phyloP scores from a whole-genome alignment of 179 eudicot species.

The Drosera spatulata region DNA sequence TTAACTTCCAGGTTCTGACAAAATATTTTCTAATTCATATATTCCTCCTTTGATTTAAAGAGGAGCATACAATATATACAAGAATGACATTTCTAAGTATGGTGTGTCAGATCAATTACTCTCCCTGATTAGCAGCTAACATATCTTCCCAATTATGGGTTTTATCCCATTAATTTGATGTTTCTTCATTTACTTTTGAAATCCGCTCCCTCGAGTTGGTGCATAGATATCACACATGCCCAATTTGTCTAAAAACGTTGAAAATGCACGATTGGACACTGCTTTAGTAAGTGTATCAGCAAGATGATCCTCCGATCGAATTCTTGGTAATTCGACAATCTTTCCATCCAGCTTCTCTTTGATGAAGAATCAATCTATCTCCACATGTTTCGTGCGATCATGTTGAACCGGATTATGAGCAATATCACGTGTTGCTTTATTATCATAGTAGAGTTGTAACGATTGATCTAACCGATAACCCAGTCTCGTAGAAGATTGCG shows the following conservation, averaged over 20 bases:
- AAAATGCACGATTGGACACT: neutral
- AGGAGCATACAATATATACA: no score
- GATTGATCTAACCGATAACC: neutral
- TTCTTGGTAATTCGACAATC: neutral
- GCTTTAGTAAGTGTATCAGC: neutral
- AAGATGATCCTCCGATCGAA: neutral
- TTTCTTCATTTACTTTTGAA: no score
- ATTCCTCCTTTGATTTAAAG: no score
- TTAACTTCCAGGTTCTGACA: no score
- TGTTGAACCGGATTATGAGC: neutral
- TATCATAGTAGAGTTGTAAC: neutral
- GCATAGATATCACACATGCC: conserved; percentile 1
- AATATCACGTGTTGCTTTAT: conserved; percentile 3
- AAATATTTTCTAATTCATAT: no score
- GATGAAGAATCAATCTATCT: neutral
- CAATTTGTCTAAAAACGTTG: neutral
- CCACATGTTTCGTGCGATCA: neutral
- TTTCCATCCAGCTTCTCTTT: neutral
- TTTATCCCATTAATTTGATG: no score
- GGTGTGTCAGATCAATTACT: no score
- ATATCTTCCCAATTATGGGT: no score
- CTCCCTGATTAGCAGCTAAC: no score
- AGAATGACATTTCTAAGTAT: no score
- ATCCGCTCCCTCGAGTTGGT: conserved; percentile 3
- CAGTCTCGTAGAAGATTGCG: neutral